Evolutionary conservation across 2,329 filamentous ascomycete genomes (phyloP).

Genomic region (Orbilia blumenaviensis): DNA sequence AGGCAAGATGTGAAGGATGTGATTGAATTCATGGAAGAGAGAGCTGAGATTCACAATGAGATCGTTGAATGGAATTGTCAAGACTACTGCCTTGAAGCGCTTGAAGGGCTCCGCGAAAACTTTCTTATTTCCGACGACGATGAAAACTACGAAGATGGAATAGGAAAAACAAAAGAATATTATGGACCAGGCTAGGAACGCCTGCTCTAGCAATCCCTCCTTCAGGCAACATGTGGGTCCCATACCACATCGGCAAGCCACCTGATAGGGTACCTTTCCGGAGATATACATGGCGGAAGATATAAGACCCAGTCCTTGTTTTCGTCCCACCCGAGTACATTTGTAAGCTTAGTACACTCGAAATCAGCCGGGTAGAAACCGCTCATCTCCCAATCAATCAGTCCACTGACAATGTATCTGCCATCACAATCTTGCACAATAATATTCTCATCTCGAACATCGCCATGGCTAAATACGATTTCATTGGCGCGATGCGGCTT

Average conservation of each 20-base stretch:
- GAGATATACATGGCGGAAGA: slow-evolving; percentile 34
- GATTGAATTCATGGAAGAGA: slow-evolving; percentile 23
- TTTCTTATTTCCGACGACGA: slow-evolving; percentile 41
- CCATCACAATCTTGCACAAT: slow-evolving; percentile 24
- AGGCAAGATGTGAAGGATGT: slow-evolving; percentile 33
- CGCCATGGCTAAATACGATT: slow-evolving; percentile 31
- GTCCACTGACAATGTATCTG: slow-evolving; percentile 54
- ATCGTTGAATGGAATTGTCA: slow-evolving; percentile 44
- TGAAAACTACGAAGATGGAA: slow-evolving; percentile 26
- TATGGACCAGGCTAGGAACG: slow-evolving; percentile 23
- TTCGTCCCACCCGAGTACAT: slow-evolving; percentile 11
- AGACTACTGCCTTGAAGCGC: slow-evolving; percentile 41
- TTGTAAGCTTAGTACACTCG: slow-evolving; percentile 54
- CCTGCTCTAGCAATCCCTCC: slow-evolving; percentile 7
- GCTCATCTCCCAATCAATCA: slow-evolving; percentile 59
- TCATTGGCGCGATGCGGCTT: slow-evolving; percentile 20
- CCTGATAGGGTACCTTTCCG: slow-evolving; percentile 31
- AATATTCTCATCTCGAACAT: slow-evolving; percentile 36
- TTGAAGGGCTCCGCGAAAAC: slow-evolving; percentile 33
- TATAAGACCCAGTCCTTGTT: slow-evolving; percentile 25
- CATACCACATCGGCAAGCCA: slow-evolving; percentile 29
- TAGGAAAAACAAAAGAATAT: slow-evolving; percentile 31
- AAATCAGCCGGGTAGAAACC: slow-evolving; percentile 58
- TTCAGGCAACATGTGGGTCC: slow-evolving; percentile 27
- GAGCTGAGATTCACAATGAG: slow-evolving; percentile 30